Evolutionary conservation across 345 rosid genomes (phyloP).

Genomic region (Lepidium sativum): DNA sequence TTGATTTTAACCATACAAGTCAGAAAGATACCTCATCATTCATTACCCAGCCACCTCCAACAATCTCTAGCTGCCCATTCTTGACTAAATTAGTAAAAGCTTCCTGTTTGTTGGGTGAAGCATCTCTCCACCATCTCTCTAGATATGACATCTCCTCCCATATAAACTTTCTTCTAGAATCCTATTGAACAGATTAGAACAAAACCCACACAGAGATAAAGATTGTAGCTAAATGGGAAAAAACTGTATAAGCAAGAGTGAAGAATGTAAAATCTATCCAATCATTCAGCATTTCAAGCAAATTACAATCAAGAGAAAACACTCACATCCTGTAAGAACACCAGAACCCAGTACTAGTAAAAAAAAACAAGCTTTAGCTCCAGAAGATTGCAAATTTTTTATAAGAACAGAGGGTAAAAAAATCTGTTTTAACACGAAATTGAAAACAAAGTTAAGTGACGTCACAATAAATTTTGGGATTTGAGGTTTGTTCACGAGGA

Average conservation of each 20-base stretch:
- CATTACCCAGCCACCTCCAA: conserved; percentile 99
- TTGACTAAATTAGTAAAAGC: conserved; percentile 66
- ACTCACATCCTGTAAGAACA: neutral
- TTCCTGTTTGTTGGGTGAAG: conserved; percentile 51
- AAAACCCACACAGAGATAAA: neutral
- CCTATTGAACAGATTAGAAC: conserved; percentile 40
- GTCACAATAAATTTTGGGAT: neutral
- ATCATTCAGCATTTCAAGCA: neutral
- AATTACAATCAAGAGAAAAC: neutral
- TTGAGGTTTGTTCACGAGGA: neutral
- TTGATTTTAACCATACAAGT: neutral
- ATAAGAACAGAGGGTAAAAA: neutral
- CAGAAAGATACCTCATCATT: conserved; percentile 74
- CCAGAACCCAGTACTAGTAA: neutral
- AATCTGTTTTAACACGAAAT: neutral
- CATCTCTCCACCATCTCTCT: conserved; percentile 99
- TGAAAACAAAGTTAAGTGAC: neutral
- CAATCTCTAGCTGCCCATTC: conserved; percentile 92
- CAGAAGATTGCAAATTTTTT: neutral
- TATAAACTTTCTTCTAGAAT: conserved; percentile 76
- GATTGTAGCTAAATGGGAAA: neutral
- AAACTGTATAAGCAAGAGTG: neutral
- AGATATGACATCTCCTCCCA: conserved; percentile 99
- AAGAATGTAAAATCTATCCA: neutral
- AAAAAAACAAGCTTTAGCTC: neutral